These are phyloP conservation scores for Phytophthora ohioensis DNA, from an alignment of 352 stramenopile genomes.

Conservation along the genomic window DNA sequence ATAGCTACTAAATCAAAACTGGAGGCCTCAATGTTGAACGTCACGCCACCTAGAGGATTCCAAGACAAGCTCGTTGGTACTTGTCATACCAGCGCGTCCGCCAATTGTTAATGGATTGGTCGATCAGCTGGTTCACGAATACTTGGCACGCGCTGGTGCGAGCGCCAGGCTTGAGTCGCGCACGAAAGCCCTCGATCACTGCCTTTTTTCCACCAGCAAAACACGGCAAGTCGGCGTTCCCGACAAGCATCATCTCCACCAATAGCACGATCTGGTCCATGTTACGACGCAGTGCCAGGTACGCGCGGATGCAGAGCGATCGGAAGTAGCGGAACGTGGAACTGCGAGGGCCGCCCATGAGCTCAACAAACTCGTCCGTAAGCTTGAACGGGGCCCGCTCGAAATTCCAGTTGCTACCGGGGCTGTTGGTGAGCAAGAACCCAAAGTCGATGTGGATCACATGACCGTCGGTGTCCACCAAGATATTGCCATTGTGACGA, in stretches of 20 bases:
- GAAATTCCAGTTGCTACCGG: constrained; percentile 95
- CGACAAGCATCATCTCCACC: constrained; percentile 96
- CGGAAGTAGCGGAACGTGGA: constrained; percentile 95
- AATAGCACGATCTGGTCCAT: constrained; percentile 96
- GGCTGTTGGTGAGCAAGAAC: constrained; percentile 97
- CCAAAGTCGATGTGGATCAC: constrained; percentile 99
- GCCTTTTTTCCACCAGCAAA: constrained; percentile 86
- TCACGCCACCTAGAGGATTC: constrained; percentile 68
- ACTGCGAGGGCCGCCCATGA: constrained; percentile 94
- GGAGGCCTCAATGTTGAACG: constrained; percentile 10
- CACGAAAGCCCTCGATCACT: constrained; percentile 79
- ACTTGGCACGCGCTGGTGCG: constrained; percentile 85
- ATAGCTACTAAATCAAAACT: constrained; percentile 41
- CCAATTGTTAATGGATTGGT: constrained; percentile 91
- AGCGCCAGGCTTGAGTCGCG: constrained; percentile 80
- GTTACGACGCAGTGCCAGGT: constrained; percentile 93
- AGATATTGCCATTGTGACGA: constrained; percentile 99
- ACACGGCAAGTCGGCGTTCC: constrained; percentile 86
- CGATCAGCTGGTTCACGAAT: constrained; percentile 89
- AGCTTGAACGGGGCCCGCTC: constrained; percentile 98
- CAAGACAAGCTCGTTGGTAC: constrained; percentile 90
- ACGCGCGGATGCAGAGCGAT: constrained; percentile 96
- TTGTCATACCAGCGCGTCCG: constrained; percentile 92
- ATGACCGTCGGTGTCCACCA: constrained; percentile 96
- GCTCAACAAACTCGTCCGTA: constrained; percentile 95